Evolutionary conservation across 805 yeast genomes (phyloP).

Genomic region (Clavispora phyllophila): DNA sequence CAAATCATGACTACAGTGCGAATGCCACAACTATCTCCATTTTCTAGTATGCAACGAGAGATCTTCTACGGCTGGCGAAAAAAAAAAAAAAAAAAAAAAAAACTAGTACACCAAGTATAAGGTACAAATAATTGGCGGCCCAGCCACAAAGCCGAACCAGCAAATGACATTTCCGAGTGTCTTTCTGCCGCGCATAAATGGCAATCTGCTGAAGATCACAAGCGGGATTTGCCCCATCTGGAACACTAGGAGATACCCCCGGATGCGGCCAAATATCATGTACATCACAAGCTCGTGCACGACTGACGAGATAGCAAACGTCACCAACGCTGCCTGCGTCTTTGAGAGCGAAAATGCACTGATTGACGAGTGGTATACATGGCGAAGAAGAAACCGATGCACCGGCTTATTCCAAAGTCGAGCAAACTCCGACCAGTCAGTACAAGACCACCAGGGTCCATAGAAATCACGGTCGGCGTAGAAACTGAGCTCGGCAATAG

Average conservation of each 20-base stretch:
- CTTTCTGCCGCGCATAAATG: conserved; percentile 48
- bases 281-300: conserved; percentile 93
- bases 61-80: too few relatives aligned
- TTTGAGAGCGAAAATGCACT: conserved; percentile 67
- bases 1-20: too few relatives aligned
- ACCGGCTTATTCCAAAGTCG: conserved; percentile 95
- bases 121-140: conserved; percentile 85
- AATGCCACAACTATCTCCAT: too few relatives aligned
- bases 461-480: conserved; percentile 92
- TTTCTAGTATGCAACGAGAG: too few relatives aligned
- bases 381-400: conserved; percentile 81
- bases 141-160: conserved; percentile 88
- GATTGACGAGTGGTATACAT: conserved; percentile 89
- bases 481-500: conserved; percentile 79
- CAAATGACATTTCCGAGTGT: conserved; percentile 75
- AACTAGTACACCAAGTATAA: conserved; percentile 60
- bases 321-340: conserved; percentile 64
- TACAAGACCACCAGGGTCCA: conserved; percentile 97
- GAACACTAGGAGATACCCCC: conserved; percentile 74
- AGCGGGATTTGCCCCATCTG: conserved; percentile 90
- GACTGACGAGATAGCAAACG: conserved; percentile 73
- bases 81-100: too few relatives aligned
- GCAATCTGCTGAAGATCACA: conserved; percentile 57
- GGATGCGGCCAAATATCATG: conserved; percentile 68
- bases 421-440: conserved; percentile 89